Conservation (phyloP, 176 grass and related monocot genomes). For the Echinochloa phyllopogon region DNA sequence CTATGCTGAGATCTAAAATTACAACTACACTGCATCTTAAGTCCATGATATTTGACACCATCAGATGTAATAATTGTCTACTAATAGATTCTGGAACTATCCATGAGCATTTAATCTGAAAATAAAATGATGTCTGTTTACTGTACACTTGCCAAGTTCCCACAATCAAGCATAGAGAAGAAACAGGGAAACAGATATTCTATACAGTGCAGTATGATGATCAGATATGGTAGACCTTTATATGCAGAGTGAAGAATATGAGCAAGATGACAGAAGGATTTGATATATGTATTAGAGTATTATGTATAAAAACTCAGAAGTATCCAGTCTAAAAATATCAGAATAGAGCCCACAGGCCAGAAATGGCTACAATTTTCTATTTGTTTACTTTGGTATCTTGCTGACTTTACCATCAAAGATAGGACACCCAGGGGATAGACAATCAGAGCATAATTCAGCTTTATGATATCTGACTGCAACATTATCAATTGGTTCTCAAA, state of each 20-base stretch:
- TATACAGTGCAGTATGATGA: background rate
- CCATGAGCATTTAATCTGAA: background rate
- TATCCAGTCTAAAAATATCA: background rate
- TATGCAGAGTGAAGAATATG: background rate
- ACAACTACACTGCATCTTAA: background rate
- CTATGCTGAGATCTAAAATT: background rate
- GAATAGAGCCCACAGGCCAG: background rate
- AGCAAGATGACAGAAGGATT: background rate
- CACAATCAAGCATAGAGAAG: background rate
- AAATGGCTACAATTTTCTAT: background rate
- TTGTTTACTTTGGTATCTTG: background rate
- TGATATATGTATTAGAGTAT: background rate
- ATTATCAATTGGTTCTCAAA: conserved; percentile 10
- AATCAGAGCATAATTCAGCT: background rate
- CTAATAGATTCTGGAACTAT: conserved; percentile 2
- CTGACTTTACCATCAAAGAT: conserved; percentile 12
- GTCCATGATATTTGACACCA: conserved; percentile 18
- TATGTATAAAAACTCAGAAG: background rate
- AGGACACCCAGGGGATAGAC: background rate
- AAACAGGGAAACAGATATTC: background rate
- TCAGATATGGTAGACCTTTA: background rate
- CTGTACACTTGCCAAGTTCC: background rate
- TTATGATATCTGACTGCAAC: background rate
- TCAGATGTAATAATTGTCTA: conserved; percentile 8
- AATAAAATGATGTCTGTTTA: background rate